Base-by-base conservation (phyloP, 257 asterid genomes). In the Lantana camara region DNA sequence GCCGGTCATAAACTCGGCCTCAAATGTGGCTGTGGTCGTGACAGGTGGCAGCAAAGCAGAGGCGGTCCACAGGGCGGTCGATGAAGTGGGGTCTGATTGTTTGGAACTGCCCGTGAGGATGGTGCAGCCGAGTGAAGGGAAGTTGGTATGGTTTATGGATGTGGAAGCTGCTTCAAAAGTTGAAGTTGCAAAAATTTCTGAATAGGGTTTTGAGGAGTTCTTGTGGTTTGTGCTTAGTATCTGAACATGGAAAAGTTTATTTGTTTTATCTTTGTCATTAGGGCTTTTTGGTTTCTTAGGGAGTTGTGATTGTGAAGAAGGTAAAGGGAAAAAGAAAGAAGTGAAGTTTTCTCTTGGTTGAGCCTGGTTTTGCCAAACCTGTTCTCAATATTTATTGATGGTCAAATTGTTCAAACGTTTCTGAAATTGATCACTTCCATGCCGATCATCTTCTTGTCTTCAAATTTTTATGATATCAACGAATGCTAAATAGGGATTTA, bases 71-170 rank as follows among this genome's bases (percentile, higher is more conserved):
- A 17, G 70, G 74, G 90, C 83, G 3, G 54, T 83, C 14, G 90
- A 81, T 32, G 84, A 73, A 17, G 60, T 46, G 1, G 85, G 64
- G 5, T 76, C 79, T 4, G 84, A 83, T 22, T 23, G 57, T 13
- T 79, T 73, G 4, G 76, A 55, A 7, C 15, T 84, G 75, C 98
- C 98, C 0, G 95, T 81, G 5, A 78, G 74, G 76, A 70, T 91
- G 86, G 87, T 86, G 70, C 78, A 49, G 73, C 98, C 95, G 15
- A 63, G 68, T 45, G 72, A 77, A 0, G 95, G 96, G 52, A 84
- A 83, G 51, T 57, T 88, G 84, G 95, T 86, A 45, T 89, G 98
- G 98, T 91, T 91, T 80, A 72, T 91, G 34, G 96, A 89, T 69
- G 63, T 35, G 42, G 80, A 71, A 51, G 96, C 98, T 55, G 95